Evolutionary conservation across 768 basidiomycete species (phyloP).

Genomic region (Lactarius quietus): DNA sequence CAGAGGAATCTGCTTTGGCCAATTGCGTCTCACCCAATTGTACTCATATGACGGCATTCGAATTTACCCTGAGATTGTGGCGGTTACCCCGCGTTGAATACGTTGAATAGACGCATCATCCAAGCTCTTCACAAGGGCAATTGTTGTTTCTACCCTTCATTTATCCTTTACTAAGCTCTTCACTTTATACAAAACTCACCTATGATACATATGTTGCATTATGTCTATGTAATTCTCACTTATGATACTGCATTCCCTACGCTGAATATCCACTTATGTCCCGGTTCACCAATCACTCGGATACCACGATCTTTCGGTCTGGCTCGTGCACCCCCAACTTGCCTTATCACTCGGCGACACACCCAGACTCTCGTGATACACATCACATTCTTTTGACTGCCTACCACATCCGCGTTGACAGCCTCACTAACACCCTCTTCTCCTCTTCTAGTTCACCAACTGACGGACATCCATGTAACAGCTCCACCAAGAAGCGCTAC

Average conservation of each 20-base stretch:
- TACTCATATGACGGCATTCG: conserved; percentile 14
- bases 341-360: no score
- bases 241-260: background rate
- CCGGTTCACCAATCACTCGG: background rate
- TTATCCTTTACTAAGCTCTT: background rate
- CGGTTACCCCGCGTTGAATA: conserved; percentile 13
- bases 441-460: no score
- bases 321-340: no score
- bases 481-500: no score
- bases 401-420: no score
- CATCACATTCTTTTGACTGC: no score
- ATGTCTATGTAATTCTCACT: background rate
- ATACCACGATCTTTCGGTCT: background rate
- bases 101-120: background rate
- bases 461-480: no score
- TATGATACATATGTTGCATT: background rate
- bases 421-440: no score
- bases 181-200: background rate
- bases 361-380: no score
- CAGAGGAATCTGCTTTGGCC: conserved; percentile 15
- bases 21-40: conserved; percentile 19
- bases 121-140: background rate
- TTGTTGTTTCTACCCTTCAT: background rate
- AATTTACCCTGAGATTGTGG: conserved; percentile 22
- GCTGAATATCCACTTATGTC: background rate